Evolutionary conservation across 345 rosid genomes (phyloP), one percentile per base, ranked within the genome.

Genomic region (Erysimum cheiranthoides): DNA sequence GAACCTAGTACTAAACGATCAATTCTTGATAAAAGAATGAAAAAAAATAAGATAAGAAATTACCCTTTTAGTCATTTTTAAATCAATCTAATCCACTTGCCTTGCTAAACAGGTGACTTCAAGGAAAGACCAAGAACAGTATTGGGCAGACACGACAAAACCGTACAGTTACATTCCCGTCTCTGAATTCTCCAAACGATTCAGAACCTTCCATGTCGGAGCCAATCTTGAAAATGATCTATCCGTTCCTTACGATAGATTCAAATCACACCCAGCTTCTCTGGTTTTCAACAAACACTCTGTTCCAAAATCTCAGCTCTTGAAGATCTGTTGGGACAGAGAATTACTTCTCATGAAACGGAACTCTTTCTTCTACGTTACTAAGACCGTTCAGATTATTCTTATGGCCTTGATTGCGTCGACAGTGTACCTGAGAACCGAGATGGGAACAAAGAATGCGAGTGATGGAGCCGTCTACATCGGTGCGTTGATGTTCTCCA

Each of bases 121-220:
- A 58, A 90, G 68, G 74, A 95, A 92, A 80, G 97, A 95, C 81
- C 97, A 92, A 76, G 91, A 87, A 63, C 99, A 92, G 62, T 95
- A 92, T 52, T 92, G 97, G 97, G 82, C 78, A 25, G 87, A 90
- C 61, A 82, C 70, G 56, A 82, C 27, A 49, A 85, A 65, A 56
- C 93, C 92, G 5, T 92, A 92, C 83, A 79, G 82, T 66, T 95
- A 80, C 80, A 70, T 88, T 27, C 17, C 93, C 47, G 96, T 92
- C 3, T 21, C 84, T 1, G 90, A 87, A 38, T 89, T 95, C 70
- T 84, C 85, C 7, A 54, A 80, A 45, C 81, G 70, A 25, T 90
- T 88, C 87, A 88, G 79, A 87, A 70, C 49, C 38, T 95, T 87
- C 81, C 92, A 90, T 58, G 89, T 84, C 0, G 99, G 97, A 7